phyloP scores from a whole-genome alignment of 176 grass and related monocot genomes.

The Tillandsia leiboldiana region DNA sequence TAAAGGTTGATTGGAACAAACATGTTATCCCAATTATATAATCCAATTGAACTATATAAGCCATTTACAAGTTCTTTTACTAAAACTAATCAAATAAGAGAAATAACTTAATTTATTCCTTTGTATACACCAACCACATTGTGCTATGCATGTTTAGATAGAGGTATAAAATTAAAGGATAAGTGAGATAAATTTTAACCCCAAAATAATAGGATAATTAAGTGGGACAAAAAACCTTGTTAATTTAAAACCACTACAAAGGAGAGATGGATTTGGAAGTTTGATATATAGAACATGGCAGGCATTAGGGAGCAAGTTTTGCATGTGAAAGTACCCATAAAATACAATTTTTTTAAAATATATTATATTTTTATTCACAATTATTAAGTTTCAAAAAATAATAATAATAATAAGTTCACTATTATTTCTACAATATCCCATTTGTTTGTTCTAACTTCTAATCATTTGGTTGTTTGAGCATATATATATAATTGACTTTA shows the following conservation, averaged over 20 bases:
- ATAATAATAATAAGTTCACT: not conserved
- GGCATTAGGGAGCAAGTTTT: too few relatives aligned
- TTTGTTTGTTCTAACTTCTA: not conserved
- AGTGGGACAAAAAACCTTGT: too few relatives aligned
- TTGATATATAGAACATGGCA: too few relatives aligned
- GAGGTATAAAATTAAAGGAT: not conserved
- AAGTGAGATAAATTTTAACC: not conserved
- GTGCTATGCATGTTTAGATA: not conserved
- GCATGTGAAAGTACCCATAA: not conserved
- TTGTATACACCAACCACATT: not conserved
- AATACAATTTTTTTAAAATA: not conserved
- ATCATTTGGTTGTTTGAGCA: slow-evolving; percentile 1
- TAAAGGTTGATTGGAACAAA: too few relatives aligned
- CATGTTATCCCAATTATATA: too few relatives aligned
- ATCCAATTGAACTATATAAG: too few relatives aligned
- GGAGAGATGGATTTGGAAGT: too few relatives aligned
- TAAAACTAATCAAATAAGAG: too few relatives aligned
- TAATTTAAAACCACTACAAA: too few relatives aligned
- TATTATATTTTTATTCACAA: not conserved
- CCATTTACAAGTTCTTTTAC: too few relatives aligned
- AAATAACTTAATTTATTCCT: too few relatives aligned
- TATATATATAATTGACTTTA: not conserved
- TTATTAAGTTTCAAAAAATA: too few relatives aligned
- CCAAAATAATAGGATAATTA: not conserved
- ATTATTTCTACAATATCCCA: not conserved